Base-by-base conservation (phyloP, 208 protist genomes). In the Trypanosoma caninum region DNA sequence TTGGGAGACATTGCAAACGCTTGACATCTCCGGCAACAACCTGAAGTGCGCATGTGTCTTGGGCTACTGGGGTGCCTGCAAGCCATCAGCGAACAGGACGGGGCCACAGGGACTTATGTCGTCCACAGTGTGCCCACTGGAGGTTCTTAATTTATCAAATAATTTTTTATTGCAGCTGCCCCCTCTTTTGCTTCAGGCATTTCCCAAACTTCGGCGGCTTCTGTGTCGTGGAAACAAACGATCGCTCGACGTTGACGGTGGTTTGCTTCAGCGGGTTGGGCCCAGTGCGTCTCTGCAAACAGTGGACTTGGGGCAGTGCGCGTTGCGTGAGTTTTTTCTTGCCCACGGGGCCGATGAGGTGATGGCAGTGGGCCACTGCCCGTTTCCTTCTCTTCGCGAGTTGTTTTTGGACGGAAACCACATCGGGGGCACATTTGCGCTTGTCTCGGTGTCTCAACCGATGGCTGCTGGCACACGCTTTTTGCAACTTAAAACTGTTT, bases 21-120 rank as follows among this genome's bases (percentile, higher is more conserved):
- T 82, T 18, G 75, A 78, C 33, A 61, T 82, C 5, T 72, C 69
- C 13, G 28, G 42, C 61, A 86, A 86, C 56, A 31, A 48, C 14
- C 40, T 86, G 22, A 47, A 3, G 10, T 78, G 65, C 55, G 68
- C 65, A 20, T 75, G 66, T 47, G 74, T 72, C 20, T 48, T 86
- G 1, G 69, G 78, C 30, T 20, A 37, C 35, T n/a, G 18, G 6
- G 35, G 30, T 3, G 30, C n/a, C 7, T 59, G 47, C 14, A 59
- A 11, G 5, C 23, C 7, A 2, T 46, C 16, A 5, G 34, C 25
- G 6, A 53, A 56, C 2, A 16, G 33, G 9, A 16, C 13, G 18
- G 0, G 8, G 35, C 40, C n/a, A n/a, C n/a, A n/a, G n/a, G 10
- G 18, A 40, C 48, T 33, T 9, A 13, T 2, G 2, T 7, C 4